Percentiles rank a stretch among this genome's conserved stretches.
Evolutionary conservation across 2,329 filamentous ascomycete species (phyloP).

Genomic region (Colletotrichum magnum): DNA sequence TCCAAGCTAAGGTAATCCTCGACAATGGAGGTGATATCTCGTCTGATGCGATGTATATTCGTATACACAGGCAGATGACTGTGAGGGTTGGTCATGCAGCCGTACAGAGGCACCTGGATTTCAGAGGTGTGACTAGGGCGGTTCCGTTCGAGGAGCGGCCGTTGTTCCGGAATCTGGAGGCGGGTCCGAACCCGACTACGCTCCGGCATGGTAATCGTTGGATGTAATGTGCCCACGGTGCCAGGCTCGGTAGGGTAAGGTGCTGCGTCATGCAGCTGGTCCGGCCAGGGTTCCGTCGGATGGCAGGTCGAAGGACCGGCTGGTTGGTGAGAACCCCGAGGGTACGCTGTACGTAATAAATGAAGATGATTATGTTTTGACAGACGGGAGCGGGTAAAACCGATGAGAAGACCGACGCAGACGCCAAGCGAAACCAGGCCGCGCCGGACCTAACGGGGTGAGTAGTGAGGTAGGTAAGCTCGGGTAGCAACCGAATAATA

Average conservation of each 20-base stretch:
- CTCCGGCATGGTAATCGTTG: conserved; percentile 42
- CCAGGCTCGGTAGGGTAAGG: not conserved
- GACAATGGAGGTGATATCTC: conserved; percentile 74
- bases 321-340: not conserved
- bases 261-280: conserved; percentile 7
- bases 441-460: conserved; percentile 7
- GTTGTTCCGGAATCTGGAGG: conserved; percentile 43
- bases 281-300: not conserved
- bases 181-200: conserved; percentile 32
- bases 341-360: conserved; percentile 22
- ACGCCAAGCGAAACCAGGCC: not conserved
- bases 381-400: not conserved
- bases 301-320: not conserved
- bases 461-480: conserved; percentile 12
- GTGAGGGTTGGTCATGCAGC: conserved; percentile 71
- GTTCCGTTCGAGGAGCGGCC: conserved; percentile 54
- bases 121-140: conserved; percentile 54
- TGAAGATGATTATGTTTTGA: conserved; percentile 11
- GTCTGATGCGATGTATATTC: conserved; percentile 80
- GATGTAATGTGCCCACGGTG: conserved; percentile 1
- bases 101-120: conserved; percentile 60
- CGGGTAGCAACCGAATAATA: not conserved
- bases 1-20: conserved; percentile 77
- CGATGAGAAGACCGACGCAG: conserved; percentile 17
- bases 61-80: conserved; percentile 79